Evolutionary conservation across 2,329 filamentous ascomycete species (phyloP).

Genomic region (Fusarium sp.): DNA sequence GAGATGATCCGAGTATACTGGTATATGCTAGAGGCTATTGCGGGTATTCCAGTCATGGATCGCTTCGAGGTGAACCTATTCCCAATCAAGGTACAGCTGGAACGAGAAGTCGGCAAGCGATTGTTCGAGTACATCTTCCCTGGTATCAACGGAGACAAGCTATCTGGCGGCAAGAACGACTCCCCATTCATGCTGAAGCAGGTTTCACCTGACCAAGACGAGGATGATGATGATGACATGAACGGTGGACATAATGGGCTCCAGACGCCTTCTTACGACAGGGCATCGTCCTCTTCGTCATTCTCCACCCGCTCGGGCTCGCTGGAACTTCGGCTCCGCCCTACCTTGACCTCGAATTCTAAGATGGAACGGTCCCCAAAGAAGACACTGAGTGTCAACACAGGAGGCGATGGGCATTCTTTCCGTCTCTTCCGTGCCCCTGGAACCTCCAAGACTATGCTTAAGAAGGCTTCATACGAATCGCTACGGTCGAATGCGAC

Average conservation of each 20-base stretch:
- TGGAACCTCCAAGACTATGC: conserved; percentile 61
- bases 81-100: conserved; percentile 93
- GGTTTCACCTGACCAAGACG: conserved; percentile 55
- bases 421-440: conserved; percentile 68
- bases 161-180: conserved; percentile 66
- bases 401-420: conserved; percentile 62
- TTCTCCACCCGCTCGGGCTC: conserved; percentile 78
- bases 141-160: conserved; percentile 75
- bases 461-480: conserved; percentile 71
- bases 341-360: conserved; percentile 79
- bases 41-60: conserved; percentile 96
- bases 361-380: conserved; percentile 55
- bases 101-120: conserved; percentile 91
- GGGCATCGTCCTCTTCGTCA: conserved; percentile 59
- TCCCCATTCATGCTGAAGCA: conserved; percentile 72
- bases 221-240: conserved; percentile 65
- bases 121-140: conserved; percentile 99
- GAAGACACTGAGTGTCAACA: conserved; percentile 67
- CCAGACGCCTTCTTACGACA: conserved; percentile 58
- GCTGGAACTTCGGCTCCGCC: conserved; percentile 85
- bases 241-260: conserved; percentile 58
- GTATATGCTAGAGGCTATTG: conserved; percentile 98
- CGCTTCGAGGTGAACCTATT: conserved; percentile 96
- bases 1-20: conserved; percentile 97
- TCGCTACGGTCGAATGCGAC: conserved; percentile 64